These are phyloP conservation scores for Dioscorea dumetorum DNA, from an alignment of 106 monocot species.

Conservation along the genomic window DNA sequence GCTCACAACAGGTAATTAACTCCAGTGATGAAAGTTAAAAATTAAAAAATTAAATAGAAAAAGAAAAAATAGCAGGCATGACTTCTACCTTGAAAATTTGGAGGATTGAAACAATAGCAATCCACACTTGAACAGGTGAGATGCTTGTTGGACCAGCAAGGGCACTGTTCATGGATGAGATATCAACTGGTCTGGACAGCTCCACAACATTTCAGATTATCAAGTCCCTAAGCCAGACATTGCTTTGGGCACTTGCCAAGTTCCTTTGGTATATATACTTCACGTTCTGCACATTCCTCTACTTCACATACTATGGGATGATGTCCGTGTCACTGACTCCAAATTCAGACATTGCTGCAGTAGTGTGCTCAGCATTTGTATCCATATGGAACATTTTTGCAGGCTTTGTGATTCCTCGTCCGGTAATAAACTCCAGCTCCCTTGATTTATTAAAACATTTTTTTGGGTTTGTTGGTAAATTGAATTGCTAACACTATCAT, in stretches of 20 bases:
- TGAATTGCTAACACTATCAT: too few species aligned
- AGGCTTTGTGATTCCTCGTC: constrained; percentile 7
- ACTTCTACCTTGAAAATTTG: not conserved
- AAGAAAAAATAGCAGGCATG: too few species aligned
- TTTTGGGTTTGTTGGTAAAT: too few species aligned
- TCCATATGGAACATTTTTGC: constrained; percentile 10
- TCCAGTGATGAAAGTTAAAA: too few species aligned
- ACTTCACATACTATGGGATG: constrained; percentile 23
- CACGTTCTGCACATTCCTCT: constrained; percentile 18
- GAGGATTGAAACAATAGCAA: too few species aligned
- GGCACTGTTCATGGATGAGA: constrained; percentile 35
- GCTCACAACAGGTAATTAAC: constrained; percentile 43
- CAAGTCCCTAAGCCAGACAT: constrained; percentile 23
- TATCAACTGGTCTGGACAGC: constrained; percentile 41
- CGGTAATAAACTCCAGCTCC: not conserved
- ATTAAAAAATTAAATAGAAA: too few species aligned
- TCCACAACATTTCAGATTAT: constrained; percentile 37
- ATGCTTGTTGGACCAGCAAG: constrained; percentile 22
- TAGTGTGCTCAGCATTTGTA: constrained; percentile 7
- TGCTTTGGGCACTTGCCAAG: constrained; percentile 11
- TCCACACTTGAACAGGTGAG: not conserved
- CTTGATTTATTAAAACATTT: too few species aligned
- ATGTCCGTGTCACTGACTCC: constrained; percentile 14
- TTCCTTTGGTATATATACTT: constrained; percentile 20
- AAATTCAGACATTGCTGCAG: constrained; percentile 6